Evolutionary conservation across 164 flowering plant species (phyloP).

Genomic region (Stephania japonica): DNA sequence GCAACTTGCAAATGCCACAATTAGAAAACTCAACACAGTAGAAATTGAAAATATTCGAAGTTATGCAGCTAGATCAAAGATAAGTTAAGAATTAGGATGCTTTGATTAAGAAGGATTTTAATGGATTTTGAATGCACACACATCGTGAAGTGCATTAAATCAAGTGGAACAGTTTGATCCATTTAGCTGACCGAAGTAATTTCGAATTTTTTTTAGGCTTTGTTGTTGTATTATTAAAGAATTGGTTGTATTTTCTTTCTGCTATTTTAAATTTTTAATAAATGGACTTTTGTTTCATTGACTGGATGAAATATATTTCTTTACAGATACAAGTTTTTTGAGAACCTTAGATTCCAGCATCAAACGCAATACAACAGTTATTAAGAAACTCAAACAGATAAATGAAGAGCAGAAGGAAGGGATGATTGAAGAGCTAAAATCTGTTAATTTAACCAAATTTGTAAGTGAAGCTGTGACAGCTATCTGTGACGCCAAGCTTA

Average conservation of each 20-base stretch:
- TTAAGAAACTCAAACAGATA: slow-evolving; percentile 89
- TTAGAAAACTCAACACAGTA: too few relatives aligned
- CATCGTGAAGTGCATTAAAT: too few relatives aligned
- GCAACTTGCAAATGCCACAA: too few relatives aligned
- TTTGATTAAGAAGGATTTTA: too few relatives aligned
- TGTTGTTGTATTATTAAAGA: background rate
- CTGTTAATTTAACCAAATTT: slow-evolving; percentile 92
- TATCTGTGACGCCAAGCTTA: slow-evolving; percentile 92
- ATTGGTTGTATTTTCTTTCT: background rate
- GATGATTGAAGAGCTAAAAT: slow-evolving; percentile 74
- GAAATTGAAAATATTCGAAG: too few relatives aligned
- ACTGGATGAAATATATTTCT: background rate
- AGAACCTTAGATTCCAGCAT: slow-evolving; percentile 95
- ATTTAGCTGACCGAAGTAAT: too few relatives aligned
- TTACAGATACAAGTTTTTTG: slow-evolving; percentile 72
- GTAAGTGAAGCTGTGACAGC: slow-evolving; percentile 98
- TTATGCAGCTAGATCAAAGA: too few relatives aligned
- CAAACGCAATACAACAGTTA: slow-evolving; percentile 89
- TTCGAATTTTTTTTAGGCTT: too few relatives aligned
- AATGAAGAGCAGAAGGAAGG: slow-evolving; percentile 91
- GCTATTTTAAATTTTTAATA: background rate
- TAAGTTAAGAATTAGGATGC: too few relatives aligned
- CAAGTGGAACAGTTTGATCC: too few relatives aligned
- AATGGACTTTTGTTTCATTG: background rate
- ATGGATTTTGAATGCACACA: too few relatives aligned